Percentiles rank a stretch among this genome's conserved stretches.
Conservation (phyloP, 2,329 filamentous ascomycete species). For the Aspergillus luchuensis region DNA sequence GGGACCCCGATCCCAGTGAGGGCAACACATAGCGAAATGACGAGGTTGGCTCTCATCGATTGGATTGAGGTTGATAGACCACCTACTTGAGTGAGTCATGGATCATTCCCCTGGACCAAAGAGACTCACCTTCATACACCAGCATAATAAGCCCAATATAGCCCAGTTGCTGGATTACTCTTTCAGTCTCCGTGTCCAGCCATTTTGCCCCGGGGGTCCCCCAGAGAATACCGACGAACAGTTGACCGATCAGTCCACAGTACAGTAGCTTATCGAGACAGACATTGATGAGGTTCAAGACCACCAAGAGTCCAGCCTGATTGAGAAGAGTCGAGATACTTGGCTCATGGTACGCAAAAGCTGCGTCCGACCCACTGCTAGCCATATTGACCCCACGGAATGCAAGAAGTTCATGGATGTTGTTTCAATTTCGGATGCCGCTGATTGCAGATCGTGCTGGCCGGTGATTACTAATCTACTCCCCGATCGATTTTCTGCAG, state of each 20-base stretch:
- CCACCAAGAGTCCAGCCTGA: constrained; percentile 62
- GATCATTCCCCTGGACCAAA: background rate
- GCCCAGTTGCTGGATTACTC: constrained; percentile 64
- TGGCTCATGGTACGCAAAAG: constrained; percentile 64
- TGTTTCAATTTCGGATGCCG: too few relatives aligned
- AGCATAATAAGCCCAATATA: constrained; percentile 73
- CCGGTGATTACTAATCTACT: too few relatives aligned
- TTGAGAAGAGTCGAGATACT: constrained; percentile 61
- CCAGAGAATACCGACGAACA: constrained; percentile 70
- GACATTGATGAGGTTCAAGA: constrained; percentile 62
- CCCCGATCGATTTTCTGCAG: too few relatives aligned
- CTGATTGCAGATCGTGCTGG: too few relatives aligned
- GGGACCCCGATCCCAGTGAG: constrained; percentile 65
- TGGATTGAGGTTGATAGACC: constrained; percentile 41
- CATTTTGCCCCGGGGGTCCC: constrained; percentile 66
- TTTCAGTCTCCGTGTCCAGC: constrained; percentile 57
- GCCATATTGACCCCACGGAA: background rate
- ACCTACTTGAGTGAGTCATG: constrained; percentile 5
- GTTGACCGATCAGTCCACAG: constrained; percentile 71
- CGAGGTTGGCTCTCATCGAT: constrained; percentile 61
- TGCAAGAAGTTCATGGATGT: too few relatives aligned
- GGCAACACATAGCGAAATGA: constrained; percentile 64
- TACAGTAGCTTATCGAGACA: constrained; percentile 63
- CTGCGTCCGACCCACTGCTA: constrained; percentile 18
- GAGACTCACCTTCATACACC: constrained; percentile 64